phyloP scores from a whole-genome alignment of 2,329 filamentous ascomycete genomes.

The Ophiocordyceps camponoti-saundersi region DNA sequence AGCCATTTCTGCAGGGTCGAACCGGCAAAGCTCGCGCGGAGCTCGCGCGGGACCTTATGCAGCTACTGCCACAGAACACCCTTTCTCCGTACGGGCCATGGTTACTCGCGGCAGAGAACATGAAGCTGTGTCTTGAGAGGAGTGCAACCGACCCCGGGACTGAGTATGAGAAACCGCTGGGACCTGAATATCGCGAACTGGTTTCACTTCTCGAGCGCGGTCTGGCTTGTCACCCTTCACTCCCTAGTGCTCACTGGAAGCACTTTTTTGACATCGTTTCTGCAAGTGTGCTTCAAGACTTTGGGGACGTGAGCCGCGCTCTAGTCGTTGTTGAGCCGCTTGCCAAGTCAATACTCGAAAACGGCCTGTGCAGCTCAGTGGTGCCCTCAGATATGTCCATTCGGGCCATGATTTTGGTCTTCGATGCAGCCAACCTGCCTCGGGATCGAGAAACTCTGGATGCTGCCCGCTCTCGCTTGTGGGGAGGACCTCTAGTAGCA shows the following conservation, averaged over 20 bases:
- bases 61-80: constrained; percentile 26
- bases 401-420: constrained; percentile 16
- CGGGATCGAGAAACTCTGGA: constrained; percentile 47
- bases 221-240: constrained; percentile 27
- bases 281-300: constrained; percentile 39
- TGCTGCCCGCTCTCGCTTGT: constrained; percentile 46
- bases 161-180: constrained; percentile 27
- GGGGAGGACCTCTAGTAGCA: constrained; percentile 23
- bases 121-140: constrained; percentile 24
- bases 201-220: constrained; percentile 51
- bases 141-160: constrained; percentile 6
- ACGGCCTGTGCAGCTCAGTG: constrained; percentile 2
- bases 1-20: constrained; percentile 40
- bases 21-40: constrained; percentile 24
- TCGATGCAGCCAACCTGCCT: constrained; percentile 34
- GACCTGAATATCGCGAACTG: constrained; percentile 54
- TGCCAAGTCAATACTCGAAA: constrained; percentile 34
- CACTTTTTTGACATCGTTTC: constrained; percentile 40
- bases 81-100: constrained; percentile 31
- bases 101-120: constrained; percentile 29
- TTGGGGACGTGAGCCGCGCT: constrained; percentile 49
- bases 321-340: constrained; percentile 56
- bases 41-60: constrained; percentile 32
- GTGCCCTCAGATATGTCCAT: constrained; percentile 16
- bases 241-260: constrained; percentile 30